Base-by-base conservation (phyloP, 495 filamentous ascomycete genomes). In the Podospora comata region DNA sequence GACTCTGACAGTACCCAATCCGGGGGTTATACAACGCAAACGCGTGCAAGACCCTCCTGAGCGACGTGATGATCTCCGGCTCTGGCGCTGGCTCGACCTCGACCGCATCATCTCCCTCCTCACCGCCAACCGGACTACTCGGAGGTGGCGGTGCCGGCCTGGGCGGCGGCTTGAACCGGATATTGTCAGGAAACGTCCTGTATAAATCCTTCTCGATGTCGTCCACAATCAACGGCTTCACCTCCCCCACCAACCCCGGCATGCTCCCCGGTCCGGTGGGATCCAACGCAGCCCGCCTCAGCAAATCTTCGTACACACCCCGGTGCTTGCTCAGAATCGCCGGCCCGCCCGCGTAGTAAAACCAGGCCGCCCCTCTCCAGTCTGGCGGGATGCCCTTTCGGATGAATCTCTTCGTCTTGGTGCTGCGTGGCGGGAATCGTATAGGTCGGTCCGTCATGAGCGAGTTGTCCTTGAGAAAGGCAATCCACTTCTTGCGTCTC, bases 301-400 rank as follows among this genome's bases (percentile, higher is more conserved):
- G 78, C 34, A 97, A 81, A 56, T 86, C 79, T 54, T 88, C 83
- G 71, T 97, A 99, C 13, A 92, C 76, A 3, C 91, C 91, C 11
- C 83, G 80, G 73, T 96, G 84, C 65, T 91, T 88, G 65, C 86
- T 85, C 65, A 97, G 73, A 70, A 89, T 87, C 55, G 88, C 85
- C 30, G 91, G 91, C 5, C 95, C 95, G 15, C 92, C 93, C n/a
- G 93, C 93, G 76, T 97, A 99, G 78, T 89, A 98, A 73, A 97
- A 99, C 95, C 95, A 99, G 34, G 95, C 94, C 5, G 90, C 89
- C 13, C 95, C 95, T 72, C 95, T 86, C 86, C 92, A 93, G 67
- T 96, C 92, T 1, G 93, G 90, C 2, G 95, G 95, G 27, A 97
- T 93, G n/a, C 95, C 95, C 77, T 99, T 99, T 44, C 94, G 88